Evolutionary conservation across 371 early-diverging fungal genomes (phyloP).

Genomic region (Mortierella sp.): DNA sequence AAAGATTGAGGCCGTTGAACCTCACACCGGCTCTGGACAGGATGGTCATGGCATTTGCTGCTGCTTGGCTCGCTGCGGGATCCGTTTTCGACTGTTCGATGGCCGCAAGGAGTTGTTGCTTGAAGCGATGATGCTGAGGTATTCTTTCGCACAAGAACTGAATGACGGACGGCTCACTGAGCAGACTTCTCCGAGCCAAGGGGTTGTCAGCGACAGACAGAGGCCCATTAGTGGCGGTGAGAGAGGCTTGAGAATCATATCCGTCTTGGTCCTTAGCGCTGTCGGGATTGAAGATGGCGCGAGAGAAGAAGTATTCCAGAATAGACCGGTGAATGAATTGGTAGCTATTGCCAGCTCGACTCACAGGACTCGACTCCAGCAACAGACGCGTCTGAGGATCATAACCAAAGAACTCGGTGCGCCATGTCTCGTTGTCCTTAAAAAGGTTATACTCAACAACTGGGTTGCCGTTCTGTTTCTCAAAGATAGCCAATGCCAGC

Average conservation of each 20-base stretch:
- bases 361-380: constrained; percentile 1
- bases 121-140: constrained; percentile 4
- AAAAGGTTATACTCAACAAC: neutral
- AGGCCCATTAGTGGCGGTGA: neutral
- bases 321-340: constrained; percentile 19
- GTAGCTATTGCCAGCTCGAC: constrained; percentile 9
- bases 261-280: neutral
- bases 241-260: too few relatives aligned
- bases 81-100: constrained; percentile 21
- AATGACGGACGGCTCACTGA: constrained; percentile 3
- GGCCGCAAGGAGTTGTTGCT: constrained; percentile 2
- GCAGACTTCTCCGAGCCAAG: neutral
- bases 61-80: neutral
- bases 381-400: neutral
- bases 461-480: constrained; percentile 6
- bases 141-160: constrained; percentile 16
- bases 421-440: constrained; percentile 3
- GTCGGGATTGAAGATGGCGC: neutral
- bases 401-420: neutral
- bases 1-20: constrained; percentile 2
- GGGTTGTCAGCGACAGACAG: neutral
- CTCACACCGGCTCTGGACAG: constrained; percentile 10
- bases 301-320: constrained; percentile 7
- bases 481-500: constrained; percentile 12
- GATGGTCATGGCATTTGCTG: constrained; percentile 22